Evolutionary conservation across 73 alveolate species (phyloP), one percentile per base, ranked within the genome.

Genomic region (Paramecium sexaurelia): DNA sequence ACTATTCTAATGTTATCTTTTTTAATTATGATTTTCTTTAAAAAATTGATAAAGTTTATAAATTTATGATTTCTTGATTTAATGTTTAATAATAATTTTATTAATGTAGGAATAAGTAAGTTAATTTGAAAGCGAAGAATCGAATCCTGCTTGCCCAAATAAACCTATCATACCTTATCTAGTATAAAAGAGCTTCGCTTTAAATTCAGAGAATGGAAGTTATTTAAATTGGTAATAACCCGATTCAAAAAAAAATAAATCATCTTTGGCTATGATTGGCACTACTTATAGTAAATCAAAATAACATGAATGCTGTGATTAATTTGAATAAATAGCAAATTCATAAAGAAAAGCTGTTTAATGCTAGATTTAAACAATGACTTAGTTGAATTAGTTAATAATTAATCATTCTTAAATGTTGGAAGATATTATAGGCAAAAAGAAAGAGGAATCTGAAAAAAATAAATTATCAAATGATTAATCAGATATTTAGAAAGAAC

Each of bases 71-170:
- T 29, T 26, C 13, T 32, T 61, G 29, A 61, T 0, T 22, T 11
- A 8, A 13, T 22, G 83, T 29, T 61, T 61, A 61, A 61, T 61
- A 61, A 22, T 61, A 56, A 61, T 61, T 61, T 61, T 61, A 61
- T 61, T 61, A 29, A 61, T 61, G 83, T 29, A 26, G 26, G 83
- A 61, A 32, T 29, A 61, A 29, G 83, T 61, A 61, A 61, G 83
- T 27, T 61, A 61, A 61, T 61, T 61, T 32, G 83, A 61, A 29
- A 32, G 83, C 19, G 83, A 61, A 61, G 83, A 61, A 61, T 61
- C 39, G 7, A 61, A 61, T 61, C 39, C 83, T 11, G 47, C 47
- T 26, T 61, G 83, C 26, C 83, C 83, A 9, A 29, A 61, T 32
- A 61, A 61, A 32, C 83, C 83, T 61, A 61, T 29, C 9, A 61